Base-by-base conservation (phyloP, 352 stramenopile species). In the Phytophthora pistaciae region DNA sequence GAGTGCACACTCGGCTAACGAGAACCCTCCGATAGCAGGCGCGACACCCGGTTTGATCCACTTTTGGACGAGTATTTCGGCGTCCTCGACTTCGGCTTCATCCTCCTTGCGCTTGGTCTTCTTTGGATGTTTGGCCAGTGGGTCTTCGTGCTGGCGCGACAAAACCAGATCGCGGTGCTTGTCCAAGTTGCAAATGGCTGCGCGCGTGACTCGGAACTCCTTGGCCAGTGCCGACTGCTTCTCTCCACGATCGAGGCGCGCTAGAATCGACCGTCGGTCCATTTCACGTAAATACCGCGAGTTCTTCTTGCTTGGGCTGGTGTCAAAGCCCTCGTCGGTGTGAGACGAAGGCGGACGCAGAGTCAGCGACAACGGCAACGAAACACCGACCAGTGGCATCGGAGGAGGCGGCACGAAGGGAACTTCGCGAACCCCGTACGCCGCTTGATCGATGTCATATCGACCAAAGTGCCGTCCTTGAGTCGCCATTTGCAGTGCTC, bases 181-280 rank as follows among this genome's bases (percentile, higher is more conserved):
- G 61, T 78, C 87, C 13, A 91, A 49, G 42, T 91, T 89, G 60
- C 74, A 90, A 54, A 91, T 89, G 7, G 83, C 78, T 10, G 82
- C 74, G 7, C 84, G 82, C 36, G 78, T 92, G 40, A 88, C 84
- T 18, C 72, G 72, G 58, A 82, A 90, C 27, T 91, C 83, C 56
- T 90, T 88, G 44, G 83, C 83, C 16, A 90, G 72, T 25, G 74
- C 65, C 36, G 74, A 78, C 46, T 90, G 80, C 44, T 79, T 82
- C 59, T 90, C 80, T 3, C 82, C 81, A 1, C 66, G 56, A 5
- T 77, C 76, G 13, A 87, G 68, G 7, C 81, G 78, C 13, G 70
- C 60, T 20, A 90, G 57, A 42, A 86, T 91, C 27, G 56, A 53
- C 1, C 74, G 79, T n/a, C 79, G 81, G 50, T 91, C 77, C 50